A percentile compares a stretch with the other conserved stretches of the same genome.
Evolutionary conservation across 2,329 filamentous ascomycete genomes (phyloP).

Genomic region (Ilyonectria destructans): DNA sequence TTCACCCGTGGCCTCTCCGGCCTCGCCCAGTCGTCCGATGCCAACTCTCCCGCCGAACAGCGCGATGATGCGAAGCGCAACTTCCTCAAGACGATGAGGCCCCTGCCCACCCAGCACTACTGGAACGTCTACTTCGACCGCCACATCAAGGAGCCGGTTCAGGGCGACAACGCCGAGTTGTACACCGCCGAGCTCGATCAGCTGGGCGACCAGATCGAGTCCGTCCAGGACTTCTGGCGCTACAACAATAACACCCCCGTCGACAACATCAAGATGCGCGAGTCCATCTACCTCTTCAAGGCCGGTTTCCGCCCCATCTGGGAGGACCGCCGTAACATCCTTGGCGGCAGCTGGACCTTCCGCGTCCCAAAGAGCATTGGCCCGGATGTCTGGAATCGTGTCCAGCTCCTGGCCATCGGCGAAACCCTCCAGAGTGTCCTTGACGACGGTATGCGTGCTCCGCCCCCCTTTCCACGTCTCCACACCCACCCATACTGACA

Average conservation of each 20-base stretch:
- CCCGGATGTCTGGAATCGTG: constrained; percentile 84
- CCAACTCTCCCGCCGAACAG: constrained; percentile 79
- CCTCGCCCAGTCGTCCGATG: constrained; percentile 72
- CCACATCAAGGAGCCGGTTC: constrained; percentile 55
- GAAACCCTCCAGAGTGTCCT: constrained; percentile 84
- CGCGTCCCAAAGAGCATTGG: constrained; percentile 84
- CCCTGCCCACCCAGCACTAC: constrained; percentile 85
- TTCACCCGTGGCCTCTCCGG: constrained; percentile 76
- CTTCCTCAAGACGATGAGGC: constrained; percentile 81
- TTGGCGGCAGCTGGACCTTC: constrained; percentile 94
- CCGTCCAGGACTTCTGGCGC: constrained; percentile 88
- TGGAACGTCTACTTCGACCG: constrained; percentile 82
- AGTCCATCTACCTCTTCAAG: constrained; percentile 87
- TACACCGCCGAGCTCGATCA: constrained; percentile 74
- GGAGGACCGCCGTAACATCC: constrained; percentile 89
- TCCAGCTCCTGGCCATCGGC: constrained; percentile 87
- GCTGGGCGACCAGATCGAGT: constrained; percentile 79
- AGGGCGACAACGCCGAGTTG: constrained; percentile 58
- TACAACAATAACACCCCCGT: constrained; percentile 88
- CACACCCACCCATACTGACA: constrained; percentile 31
- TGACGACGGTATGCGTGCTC: constrained; percentile 71
- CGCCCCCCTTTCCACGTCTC: constrained; percentile 7
- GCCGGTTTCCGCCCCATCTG: constrained; percentile 83
- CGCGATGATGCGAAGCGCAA: constrained; percentile 88
- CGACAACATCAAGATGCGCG: constrained; percentile 82